Evolutionary conservation across 352 stramenopile species (phyloP), one percentile per base, ranked within the genome.

Genomic region (Plasmopara viticola): DNA sequence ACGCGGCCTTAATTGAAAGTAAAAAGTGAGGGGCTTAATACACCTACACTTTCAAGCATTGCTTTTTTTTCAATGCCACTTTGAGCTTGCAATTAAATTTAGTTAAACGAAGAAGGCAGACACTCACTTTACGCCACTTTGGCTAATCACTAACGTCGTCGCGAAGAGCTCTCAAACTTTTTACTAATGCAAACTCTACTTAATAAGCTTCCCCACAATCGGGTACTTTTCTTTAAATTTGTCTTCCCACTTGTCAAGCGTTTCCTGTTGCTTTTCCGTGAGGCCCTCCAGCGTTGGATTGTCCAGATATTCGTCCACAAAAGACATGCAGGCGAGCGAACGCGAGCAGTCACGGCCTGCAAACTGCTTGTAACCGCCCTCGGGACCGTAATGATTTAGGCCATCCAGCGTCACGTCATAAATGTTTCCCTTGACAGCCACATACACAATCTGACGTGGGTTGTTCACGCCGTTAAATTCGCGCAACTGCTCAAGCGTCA

Each of bases 321-420:
- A 97, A 58, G 94, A 98, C 94, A 99, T 98, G 60, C 95, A 92
- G 14, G 94, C 95, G 40, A 98, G 73, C 33, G 95, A 94, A 38
- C 95, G 75, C 13, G 93, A 97, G 51, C 88, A 96, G 64, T 99
- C 95, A 34, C 87, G 87, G 12, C 96, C 96, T 5, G 95, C 96
- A 69, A 99, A 98, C 62, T 90, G 75, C 50, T 97, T 87, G 77
- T 99, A 99, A 33, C 89, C 79, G 15, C 93, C 86, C 35, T 89
- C 87, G 1, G 89, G 78, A 31, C 90, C 91, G 70, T 99, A 99
- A 71, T 98, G 95, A 28, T 84, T 71, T 9, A 79, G 56, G 5
- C 95, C 86, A 47, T 97, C 94, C 65, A 98, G 95, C 17, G 90
- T 97, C 44, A 98, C 89, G 71, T 99, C 97, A 73, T 97, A 99